A percentile compares a stretch with the other conserved stretches of the same genome.
These are phyloP conservation scores for Magnaporthiopsis incrustans DNA, from an alignment of 2,329 filamentous ascomycete genomes.

Conservation along the genomic window DNA sequence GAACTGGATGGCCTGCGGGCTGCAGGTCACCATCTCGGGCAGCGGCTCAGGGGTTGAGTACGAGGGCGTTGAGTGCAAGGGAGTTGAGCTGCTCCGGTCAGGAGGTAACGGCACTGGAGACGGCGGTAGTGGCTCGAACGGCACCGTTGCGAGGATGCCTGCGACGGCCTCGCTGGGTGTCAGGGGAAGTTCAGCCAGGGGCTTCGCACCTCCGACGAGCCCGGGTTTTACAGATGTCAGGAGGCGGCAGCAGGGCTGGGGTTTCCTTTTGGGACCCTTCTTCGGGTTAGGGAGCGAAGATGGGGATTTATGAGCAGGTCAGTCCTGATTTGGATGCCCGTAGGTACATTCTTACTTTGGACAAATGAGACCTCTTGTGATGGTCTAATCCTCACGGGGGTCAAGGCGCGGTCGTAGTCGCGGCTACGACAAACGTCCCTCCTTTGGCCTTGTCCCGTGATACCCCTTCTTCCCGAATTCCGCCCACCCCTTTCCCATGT, in stretches of 20 bases:
- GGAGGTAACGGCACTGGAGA: not conserved
- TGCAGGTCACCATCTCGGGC: conserved; percentile 20
- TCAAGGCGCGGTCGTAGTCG: too few relatives aligned
- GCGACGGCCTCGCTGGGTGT: not conserved
- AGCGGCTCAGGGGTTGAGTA: not conserved
- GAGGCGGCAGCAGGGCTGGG: not conserved
- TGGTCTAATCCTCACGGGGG: too few relatives aligned
- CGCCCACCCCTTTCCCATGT: too few relatives aligned
- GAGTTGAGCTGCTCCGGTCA: not conserved
- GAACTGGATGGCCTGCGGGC: conserved; percentile 22
- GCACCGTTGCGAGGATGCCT: not conserved
- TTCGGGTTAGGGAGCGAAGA: not conserved
- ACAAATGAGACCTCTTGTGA: not conserved
- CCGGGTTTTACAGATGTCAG: not conserved
- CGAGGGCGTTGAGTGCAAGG: conserved; percentile 5
- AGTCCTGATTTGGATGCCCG: not conserved
- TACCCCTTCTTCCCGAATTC: too few relatives aligned
- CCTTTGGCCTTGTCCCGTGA: too few relatives aligned
- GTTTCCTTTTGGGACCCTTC: not conserved
- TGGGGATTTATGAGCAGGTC: not conserved
- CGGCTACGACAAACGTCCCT: too few relatives aligned
- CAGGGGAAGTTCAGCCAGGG: not conserved
- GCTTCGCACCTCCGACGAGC: not conserved
- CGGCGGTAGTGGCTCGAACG: not conserved
- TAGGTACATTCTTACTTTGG: not conserved